Evolutionary conservation across 768 basidiomycete species (phyloP).

Genomic region (Psilocybe azurescens): DNA sequence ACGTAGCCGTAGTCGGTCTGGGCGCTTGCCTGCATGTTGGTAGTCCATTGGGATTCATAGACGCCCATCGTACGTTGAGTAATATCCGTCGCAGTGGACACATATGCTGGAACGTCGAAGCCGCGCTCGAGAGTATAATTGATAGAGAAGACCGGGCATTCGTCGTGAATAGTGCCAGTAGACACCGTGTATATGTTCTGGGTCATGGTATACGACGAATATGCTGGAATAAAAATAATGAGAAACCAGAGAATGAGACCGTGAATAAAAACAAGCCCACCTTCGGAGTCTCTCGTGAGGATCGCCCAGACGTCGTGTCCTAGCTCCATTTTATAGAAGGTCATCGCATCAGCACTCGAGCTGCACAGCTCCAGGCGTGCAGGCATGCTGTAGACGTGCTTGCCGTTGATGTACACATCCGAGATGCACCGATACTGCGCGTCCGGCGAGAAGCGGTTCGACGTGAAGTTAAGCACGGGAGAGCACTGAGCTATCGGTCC

Average conservation of each 20-base stretch:
- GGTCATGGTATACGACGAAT: slow-evolving; percentile 12
- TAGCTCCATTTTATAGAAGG: slow-evolving; percentile 16
- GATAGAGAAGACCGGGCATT: slow-evolving; percentile 13
- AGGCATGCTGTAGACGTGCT: slow-evolving; percentile 15
- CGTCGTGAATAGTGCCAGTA: slow-evolving; percentile 1
- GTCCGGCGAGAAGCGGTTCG: slow-evolving; percentile 15
- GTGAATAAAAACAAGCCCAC: slow-evolving; percentile 6
- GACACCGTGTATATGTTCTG: slow-evolving; percentile 15
- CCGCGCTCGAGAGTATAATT: slow-evolving; percentile 15
- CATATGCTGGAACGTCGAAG: neutral
- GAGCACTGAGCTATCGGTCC: slow-evolving; percentile 18
- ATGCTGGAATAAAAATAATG: slow-evolving; percentile 1
- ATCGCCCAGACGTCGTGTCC: slow-evolving; percentile 25
- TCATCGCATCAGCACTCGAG: slow-evolving; percentile 3
- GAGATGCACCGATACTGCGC: slow-evolving; percentile 20
- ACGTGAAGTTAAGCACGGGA: slow-evolving; percentile 26
- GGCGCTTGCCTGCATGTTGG: neutral
- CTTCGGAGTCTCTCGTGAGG: slow-evolving; percentile 16
- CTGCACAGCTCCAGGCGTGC: slow-evolving; percentile 10
- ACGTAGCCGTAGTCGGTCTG: neutral
- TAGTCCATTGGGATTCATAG: neutral
- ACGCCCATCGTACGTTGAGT: neutral
- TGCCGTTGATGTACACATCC: slow-evolving; percentile 19
- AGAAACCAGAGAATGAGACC: neutral
- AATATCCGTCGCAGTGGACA: neutral